A percentile compares a stretch with the other conserved stretches of the same genome.
Evolutionary conservation across 331 rosid species (phyloP).

Genomic region (Quercus phellos): DNA sequence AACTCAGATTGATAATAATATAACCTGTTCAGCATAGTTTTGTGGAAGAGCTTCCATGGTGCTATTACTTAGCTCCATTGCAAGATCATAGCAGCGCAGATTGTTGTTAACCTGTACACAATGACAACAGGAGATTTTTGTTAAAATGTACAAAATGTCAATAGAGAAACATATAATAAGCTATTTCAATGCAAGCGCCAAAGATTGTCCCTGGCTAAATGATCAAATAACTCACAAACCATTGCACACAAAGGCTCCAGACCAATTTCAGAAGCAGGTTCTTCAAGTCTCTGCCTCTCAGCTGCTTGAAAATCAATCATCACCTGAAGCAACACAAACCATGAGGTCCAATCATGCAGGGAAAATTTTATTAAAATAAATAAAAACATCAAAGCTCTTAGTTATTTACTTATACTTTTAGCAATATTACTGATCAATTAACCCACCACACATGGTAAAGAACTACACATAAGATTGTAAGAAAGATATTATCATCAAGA

Average conservation of each 20-base stretch:
- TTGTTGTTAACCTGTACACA: constrained; percentile 81
- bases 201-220: constrained; percentile 8
- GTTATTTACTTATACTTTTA: background rate
- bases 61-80: constrained; percentile 86
- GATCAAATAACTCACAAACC: constrained; percentile 46
- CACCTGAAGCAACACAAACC: constrained; percentile 43
- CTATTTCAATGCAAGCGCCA: constrained; percentile 12
- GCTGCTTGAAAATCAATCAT: constrained; percentile 98
- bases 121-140: constrained; percentile 11
- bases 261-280: constrained; percentile 94
- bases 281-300: constrained; percentile 80
- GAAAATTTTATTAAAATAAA: background rate
- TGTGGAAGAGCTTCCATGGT: constrained; percentile 87
- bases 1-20: constrained; percentile 13
- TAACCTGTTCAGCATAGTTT: constrained; percentile 90
- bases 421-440: background rate
- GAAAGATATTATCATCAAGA: background rate
- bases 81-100: constrained; percentile 95
- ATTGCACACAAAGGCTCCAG: constrained; percentile 87
- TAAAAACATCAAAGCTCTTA: background rate
- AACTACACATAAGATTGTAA: no score
- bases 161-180: background rate
- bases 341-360: background rate
- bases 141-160: background rate
- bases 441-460: background rate